Evolutionary conservation across 495 filamentous ascomycete genomes (phyloP).

Genomic region (Evernia prunastri): DNA sequence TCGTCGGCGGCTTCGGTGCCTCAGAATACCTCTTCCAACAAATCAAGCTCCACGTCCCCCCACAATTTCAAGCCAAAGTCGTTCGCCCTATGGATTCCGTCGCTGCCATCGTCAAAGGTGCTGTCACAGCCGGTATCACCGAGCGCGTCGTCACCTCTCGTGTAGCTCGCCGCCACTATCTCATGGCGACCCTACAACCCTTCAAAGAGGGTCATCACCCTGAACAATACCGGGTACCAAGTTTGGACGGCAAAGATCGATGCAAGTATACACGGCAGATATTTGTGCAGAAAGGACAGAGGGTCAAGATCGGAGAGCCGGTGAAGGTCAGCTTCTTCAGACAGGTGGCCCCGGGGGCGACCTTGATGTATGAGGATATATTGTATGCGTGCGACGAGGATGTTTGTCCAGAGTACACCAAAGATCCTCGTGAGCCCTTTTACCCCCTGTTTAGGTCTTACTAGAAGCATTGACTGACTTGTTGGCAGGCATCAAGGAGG

Average conservation of each 20-base stretch:
- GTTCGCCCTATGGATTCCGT: constrained; percentile 82
- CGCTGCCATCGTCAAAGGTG: constrained; percentile 73
- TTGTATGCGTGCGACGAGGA: constrained; percentile 97
- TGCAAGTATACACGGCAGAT: constrained; percentile 99
- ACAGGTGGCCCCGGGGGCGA: constrained; percentile 94
- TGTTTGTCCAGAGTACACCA: constrained; percentile 96
- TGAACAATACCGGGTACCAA: constrained; percentile 94
- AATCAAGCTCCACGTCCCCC: constrained; percentile 72
- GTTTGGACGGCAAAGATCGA: constrained; percentile 90
- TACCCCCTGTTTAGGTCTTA: constrained; percentile 29
- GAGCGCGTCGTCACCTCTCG: constrained; percentile 94
- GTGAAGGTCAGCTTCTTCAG: constrained; percentile 99
- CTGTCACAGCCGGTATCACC: constrained; percentile 86
- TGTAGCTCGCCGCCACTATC: constrained; percentile 96
- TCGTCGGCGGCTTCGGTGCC: constrained; percentile 74
- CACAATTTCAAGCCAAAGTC: constrained; percentile 72
- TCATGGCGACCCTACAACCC: constrained; percentile 97
- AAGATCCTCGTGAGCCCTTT: constrained; percentile 85
- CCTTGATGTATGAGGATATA: constrained; percentile 98
- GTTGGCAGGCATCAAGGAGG: constrained; percentile 87
- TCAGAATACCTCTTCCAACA: constrained; percentile 81
- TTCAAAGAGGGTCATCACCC: constrained; percentile 99
- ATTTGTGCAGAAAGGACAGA: constrained; percentile 97
- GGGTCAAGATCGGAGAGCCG: constrained; percentile 97
- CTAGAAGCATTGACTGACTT: constrained; percentile 4